Conservation (phyloP, 208 protist genomes). For the Wallacemonas collosoma region DNA sequence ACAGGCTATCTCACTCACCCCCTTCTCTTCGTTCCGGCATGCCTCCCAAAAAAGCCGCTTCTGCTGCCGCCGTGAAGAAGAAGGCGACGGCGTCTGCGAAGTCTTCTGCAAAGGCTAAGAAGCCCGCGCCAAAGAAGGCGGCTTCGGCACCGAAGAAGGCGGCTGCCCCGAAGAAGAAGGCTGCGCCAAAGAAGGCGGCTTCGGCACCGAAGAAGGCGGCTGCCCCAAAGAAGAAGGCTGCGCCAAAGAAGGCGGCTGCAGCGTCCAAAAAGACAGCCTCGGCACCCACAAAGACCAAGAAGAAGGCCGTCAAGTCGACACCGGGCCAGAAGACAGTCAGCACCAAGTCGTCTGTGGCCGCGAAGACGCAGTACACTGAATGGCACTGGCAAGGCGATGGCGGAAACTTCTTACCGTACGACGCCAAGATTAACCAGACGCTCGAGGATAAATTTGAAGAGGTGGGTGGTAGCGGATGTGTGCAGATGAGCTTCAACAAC, state of each 20-base stretch:
- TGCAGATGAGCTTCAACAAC: constrained; percentile 27
- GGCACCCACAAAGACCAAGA: constrained; percentile 6
- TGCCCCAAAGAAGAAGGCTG: constrained; percentile 19
- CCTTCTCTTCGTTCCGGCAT: not conserved
- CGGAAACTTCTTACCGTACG: constrained; percentile 17
- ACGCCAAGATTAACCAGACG: constrained; percentile 16
- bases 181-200: constrained; percentile 22
- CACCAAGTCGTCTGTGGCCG: constrained; percentile 20
- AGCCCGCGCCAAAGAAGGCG: constrained; percentile 26
- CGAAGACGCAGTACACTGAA: constrained; percentile 17
- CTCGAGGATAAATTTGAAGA: constrained; percentile 25
- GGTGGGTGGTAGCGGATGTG: constrained; percentile 1
- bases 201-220: constrained; percentile 14
- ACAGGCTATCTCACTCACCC: not conserved
- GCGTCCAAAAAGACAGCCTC: constrained; percentile 8
- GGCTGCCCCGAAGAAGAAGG: constrained; percentile 10
- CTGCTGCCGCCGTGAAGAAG: constrained; percentile 23
- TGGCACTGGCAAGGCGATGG: constrained; percentile 30
- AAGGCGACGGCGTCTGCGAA: not conserved
- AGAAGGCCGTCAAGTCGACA: not conserved
- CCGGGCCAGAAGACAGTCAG: constrained; percentile 1
- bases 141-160: constrained; percentile 17
- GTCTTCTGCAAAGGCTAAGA: constrained; percentile 24
- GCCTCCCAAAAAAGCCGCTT: constrained; percentile 38
- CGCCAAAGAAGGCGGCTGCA: constrained; percentile 15